Conservation (phyloP, 2,329 filamentous ascomycete species). For the Cryphonectria japonica region DNA sequence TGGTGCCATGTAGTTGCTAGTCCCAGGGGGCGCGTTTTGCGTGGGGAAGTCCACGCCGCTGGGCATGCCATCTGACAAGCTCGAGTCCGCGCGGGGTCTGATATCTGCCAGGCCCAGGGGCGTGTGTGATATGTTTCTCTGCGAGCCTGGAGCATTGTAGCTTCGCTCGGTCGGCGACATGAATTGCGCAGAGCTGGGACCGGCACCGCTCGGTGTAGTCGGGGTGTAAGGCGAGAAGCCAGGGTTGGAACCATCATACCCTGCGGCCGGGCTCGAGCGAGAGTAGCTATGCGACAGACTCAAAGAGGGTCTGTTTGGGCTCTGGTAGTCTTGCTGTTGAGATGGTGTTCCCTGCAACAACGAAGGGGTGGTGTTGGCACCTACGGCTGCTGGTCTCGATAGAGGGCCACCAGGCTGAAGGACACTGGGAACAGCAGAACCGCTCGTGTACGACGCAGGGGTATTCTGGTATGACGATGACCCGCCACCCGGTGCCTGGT, state of each 20-base stretch:
- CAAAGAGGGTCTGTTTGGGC: constrained; percentile 68
- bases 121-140: constrained; percentile 74
- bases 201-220: constrained; percentile 66
- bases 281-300: constrained; percentile 76
- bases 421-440: constrained; percentile 58
- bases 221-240: constrained; percentile 60
- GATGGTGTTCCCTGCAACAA: constrained; percentile 50
- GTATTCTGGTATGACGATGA: constrained; percentile 45
- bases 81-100: constrained; percentile 81
- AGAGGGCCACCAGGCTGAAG: constrained; percentile 57
- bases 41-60: constrained; percentile 68
- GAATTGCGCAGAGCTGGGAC: constrained; percentile 62
- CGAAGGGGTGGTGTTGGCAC: constrained; percentile 50
- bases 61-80: constrained; percentile 71
- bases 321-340: constrained; percentile 61
- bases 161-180: constrained; percentile 60
- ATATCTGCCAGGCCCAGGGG: constrained; percentile 92
- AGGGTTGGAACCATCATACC: constrained; percentile 51
- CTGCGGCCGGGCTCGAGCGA: constrained; percentile 75
- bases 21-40: constrained; percentile 67
- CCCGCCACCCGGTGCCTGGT: constrained; percentile 46
- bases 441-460: constrained; percentile 12
- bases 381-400: constrained; percentile 37
- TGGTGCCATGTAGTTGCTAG: constrained; percentile 90
- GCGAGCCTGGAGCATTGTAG: constrained; percentile 61